phyloP scores from a whole-genome alignment of 345 rosid species.

The Excoecaria agallocha region DNA sequence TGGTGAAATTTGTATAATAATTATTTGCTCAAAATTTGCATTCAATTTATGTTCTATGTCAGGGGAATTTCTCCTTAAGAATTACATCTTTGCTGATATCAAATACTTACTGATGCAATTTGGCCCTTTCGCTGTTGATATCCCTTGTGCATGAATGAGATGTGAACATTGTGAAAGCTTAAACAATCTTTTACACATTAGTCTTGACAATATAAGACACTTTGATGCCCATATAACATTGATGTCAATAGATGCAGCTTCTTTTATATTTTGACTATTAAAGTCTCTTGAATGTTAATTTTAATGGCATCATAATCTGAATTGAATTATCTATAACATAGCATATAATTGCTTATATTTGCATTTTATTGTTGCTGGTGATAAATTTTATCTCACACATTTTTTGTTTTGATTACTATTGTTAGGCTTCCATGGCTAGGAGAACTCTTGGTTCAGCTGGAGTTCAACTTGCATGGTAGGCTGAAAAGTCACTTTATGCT shows the following conservation, averaged over 20 bases:
- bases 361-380: not conserved
- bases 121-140: not conserved
- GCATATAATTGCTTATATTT: not conserved
- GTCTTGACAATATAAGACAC: not conserved
- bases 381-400: not conserved
- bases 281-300: not conserved
- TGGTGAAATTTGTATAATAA: not conserved
- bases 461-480: conserved; percentile 87
- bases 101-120: not conserved
- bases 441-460: conserved; percentile 80
- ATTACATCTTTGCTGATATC: not conserved
- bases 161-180: not conserved
- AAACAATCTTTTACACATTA: not conserved
- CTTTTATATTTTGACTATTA: not conserved
- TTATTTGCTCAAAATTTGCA: not conserved
- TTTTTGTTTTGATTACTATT: conserved; percentile 4
- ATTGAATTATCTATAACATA: not conserved
- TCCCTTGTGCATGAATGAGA: not conserved
- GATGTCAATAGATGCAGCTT: not conserved
- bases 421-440: conserved; percentile 91
- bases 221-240: not conserved
- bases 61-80: not conserved
- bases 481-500: conserved; percentile 9
- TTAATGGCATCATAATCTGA: not conserved
- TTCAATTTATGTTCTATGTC: not conserved